A percentile compares a stretch with the other conserved stretches of the same genome.
These are phyloP conservation scores for Aaosphaeria pasadenensis DNA, from an alignment of 2,329 filamentous ascomycete species.

Conservation along the genomic window DNA sequence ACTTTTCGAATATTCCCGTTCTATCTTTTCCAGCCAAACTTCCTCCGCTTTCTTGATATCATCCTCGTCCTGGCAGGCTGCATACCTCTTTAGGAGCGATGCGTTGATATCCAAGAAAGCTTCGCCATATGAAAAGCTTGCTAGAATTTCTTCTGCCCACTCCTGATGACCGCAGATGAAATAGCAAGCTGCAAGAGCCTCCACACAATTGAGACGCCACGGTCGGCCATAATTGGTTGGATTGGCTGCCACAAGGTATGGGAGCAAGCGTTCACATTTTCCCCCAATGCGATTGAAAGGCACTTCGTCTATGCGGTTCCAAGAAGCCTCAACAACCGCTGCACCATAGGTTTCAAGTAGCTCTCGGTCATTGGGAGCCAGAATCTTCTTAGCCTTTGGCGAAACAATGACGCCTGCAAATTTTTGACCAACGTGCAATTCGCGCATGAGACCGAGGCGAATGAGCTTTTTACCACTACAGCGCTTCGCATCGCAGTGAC, in stretches of 20 bases:
- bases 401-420: constrained; percentile 91
- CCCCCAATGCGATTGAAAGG: constrained; percentile 90
- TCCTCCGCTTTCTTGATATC: constrained; percentile 81
- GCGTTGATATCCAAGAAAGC: constrained; percentile 91
- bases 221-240: constrained; percentile 96
- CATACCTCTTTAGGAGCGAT: constrained; percentile 77
- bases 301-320: constrained; percentile 88
- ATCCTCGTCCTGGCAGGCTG: constrained; percentile 76
- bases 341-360: constrained; percentile 86
- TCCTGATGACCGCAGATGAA: constrained; percentile 88
- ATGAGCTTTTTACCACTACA: constrained; percentile 96
- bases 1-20: constrained; percentile 83
- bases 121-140: constrained; percentile 82
- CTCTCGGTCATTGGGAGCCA: constrained; percentile 79
- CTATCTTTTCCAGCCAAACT: constrained; percentile 84
- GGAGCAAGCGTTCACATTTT: constrained; percentile 75
- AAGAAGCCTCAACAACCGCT: constrained; percentile 95
- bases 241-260: constrained; percentile 95
- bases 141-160: constrained; percentile 82
- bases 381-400: constrained; percentile 82
- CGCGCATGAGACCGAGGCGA: constrained; percentile 87
- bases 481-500: constrained; percentile 94
- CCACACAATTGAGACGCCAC: constrained; percentile 92
- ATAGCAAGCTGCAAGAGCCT: constrained; percentile 89
- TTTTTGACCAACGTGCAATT: constrained; percentile 86